Conservation (phyloP, 2,329 filamentous ascomycete genomes). For the Myriosclerotinia duriaeana region DNA sequence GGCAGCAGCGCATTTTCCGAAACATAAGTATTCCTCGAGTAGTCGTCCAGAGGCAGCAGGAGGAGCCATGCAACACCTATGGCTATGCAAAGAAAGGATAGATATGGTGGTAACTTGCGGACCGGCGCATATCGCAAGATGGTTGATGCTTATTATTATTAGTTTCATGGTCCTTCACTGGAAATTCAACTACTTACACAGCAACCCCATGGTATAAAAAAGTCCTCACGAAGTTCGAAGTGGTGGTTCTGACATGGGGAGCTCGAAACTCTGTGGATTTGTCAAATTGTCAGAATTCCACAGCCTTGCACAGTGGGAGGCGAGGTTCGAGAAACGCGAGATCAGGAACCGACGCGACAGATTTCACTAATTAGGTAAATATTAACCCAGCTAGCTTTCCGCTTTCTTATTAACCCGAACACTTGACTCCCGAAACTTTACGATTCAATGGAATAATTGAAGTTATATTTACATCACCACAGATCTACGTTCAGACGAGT, state of each 20-base stretch:
- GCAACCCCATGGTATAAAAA: constrained; percentile 31
- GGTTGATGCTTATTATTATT: constrained; percentile 49
- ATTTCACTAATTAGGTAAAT: background rate
- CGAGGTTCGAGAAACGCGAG: constrained; percentile 19
- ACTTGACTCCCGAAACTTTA: background rate
- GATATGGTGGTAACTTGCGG: constrained; percentile 79
- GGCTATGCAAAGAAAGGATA: constrained; percentile 80
- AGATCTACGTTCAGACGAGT: background rate
- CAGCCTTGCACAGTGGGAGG: constrained; percentile 13
- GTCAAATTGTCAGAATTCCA: background rate
- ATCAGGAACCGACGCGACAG: constrained; percentile 22
- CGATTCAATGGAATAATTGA: background rate
- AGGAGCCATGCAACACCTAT: constrained; percentile 88
- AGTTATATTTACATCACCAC: background rate
- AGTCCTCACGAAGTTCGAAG: constrained; percentile 2
- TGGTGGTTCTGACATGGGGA: constrained; percentile 8
- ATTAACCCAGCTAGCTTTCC: background rate
- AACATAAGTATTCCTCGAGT: constrained; percentile 91
- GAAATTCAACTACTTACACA: constrained; percentile 30
- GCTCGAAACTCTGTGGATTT: constrained; percentile 13
- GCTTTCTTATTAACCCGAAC: background rate
- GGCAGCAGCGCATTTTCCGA: constrained; percentile 96
- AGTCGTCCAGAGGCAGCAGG: constrained; percentile 83
- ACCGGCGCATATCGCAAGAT: constrained; percentile 78
- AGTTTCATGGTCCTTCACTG: constrained; percentile 23